phyloP scores from a whole-genome alignment of 345 rosid species.

The Noccaea bulbosa region DNA sequence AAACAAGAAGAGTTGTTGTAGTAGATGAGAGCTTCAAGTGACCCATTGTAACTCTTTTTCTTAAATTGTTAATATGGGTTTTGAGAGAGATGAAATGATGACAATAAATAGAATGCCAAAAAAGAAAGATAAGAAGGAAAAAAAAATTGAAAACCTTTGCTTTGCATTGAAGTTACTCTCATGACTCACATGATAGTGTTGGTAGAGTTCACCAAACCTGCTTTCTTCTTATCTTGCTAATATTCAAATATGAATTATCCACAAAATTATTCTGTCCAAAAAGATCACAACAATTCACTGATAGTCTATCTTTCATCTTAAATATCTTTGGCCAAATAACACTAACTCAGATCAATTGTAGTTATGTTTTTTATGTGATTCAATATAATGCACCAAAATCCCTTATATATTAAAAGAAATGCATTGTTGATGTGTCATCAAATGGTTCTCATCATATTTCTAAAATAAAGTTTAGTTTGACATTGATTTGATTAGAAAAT shows the following conservation, averaged over 20 bases:
- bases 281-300: conserved; percentile 36
- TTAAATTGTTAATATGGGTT: conserved; percentile 4
- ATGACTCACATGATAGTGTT: conserved; percentile 43
- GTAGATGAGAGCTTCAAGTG: conserved; percentile 37
- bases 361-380: conserved; percentile 1
- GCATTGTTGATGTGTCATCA: no score
- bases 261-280: conserved; percentile 36
- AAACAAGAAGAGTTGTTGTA: conserved; percentile 23
- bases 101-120: conserved; percentile 35
- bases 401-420: no score
- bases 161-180: conserved; percentile 46
- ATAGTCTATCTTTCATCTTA: conserved; percentile 27
- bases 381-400: background rate
- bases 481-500: no score
- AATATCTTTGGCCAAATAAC: background rate
- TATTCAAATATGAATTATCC: conserved; percentile 20
- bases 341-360: conserved; percentile 5
- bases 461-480: no score
- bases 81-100: conserved; percentile 38
- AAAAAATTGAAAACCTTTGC: conserved; percentile 27
- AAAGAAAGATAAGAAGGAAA: conserved; percentile 18
- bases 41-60: conserved; percentile 19
- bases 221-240: conserved; percentile 1
- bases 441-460: no score
- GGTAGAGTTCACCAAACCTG: conserved; percentile 34